Evolutionary conservation across 345 rosid species (phyloP), one percentile per base, ranked within the genome.

Genomic region (Gossypium arboreum): DNA sequence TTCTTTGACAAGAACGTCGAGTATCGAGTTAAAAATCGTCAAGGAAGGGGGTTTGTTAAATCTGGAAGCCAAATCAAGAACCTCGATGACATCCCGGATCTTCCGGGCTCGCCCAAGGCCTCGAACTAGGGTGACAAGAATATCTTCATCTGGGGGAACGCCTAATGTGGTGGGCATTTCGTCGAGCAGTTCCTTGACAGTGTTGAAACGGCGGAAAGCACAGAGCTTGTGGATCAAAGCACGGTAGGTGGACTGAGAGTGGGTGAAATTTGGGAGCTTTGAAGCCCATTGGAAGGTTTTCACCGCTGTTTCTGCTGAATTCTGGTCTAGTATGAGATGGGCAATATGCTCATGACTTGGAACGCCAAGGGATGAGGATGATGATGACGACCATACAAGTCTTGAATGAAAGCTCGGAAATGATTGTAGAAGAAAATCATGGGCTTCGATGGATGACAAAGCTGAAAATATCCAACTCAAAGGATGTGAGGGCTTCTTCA

Each of bases 241-340:
- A 25, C 92, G 86, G 79, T 91, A 94, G 54, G 98, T 94, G 72
- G 94, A 84, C 41, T 84, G 97, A 51, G 97, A 87, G 65, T 91
- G 97, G 63, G 72, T 71, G 84, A 90, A 94, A 54, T 81, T 83
- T 58, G 47, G 43, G 65, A 60, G 65, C n/a, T 13, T 60, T 60
- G 65, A 60, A 60, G 65, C 97, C 98, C 97, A 94, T 68, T 73
- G 79, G 83, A 94, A 92, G 43, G 98, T 91, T 63, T 86, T 77
- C 17, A 91, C 75, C 51, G 92, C 92, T 82, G 80, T 80, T 39
- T 85, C 68, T 4, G 94, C 78, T 67, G 97, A 79, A 48, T 85
- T 63, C 78, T 91, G 94, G 74, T 94, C 97, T 71, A 87, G 79
- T 75, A 94, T 88, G 68, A 92, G 87, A 51, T 81, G 85, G 64